A percentile compares a stretch with the other conserved stretches of the same genome.
Conservation (phyloP, 495 filamentous ascomycete genomes). For the Cercophora scortea region DNA sequence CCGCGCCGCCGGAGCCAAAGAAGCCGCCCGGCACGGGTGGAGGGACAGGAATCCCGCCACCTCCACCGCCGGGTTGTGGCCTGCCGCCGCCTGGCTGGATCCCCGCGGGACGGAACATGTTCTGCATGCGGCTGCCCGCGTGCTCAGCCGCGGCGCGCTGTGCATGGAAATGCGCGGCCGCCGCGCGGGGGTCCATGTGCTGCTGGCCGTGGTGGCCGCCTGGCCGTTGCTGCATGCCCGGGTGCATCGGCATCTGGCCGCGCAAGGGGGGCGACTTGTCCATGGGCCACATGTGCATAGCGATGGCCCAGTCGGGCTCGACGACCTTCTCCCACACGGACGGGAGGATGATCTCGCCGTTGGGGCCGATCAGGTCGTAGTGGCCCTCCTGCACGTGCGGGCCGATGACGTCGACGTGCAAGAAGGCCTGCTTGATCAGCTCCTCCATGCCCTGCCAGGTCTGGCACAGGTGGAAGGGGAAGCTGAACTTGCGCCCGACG, state of each 20-base stretch:
- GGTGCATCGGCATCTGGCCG: slow-evolving; percentile 6
- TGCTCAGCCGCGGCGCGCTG: no score
- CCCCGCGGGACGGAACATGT: slow-evolving; percentile 9
- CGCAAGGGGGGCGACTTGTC: slow-evolving; percentile 26
- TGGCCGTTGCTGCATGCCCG: slow-evolving; percentile 3
- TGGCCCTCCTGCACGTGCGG: slow-evolving; percentile 77
- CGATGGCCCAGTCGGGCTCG: slow-evolving; percentile 81
- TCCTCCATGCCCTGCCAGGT: slow-evolving; percentile 84
- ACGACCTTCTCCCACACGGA: slow-evolving; percentile 81
- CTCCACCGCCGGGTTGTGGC: background rate
- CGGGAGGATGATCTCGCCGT: slow-evolving; percentile 82
- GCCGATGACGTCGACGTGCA: slow-evolving; percentile 75
- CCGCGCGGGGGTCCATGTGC: background rate
- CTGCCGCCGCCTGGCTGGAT: slow-evolving; percentile 7
- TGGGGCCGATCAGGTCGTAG: slow-evolving; percentile 76
- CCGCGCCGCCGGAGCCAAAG: no score
- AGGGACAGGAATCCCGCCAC: slow-evolving; percentile 3
- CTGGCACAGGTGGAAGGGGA: slow-evolving; percentile 71
- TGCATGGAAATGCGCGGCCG: background rate
- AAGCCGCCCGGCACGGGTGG: slow-evolving; percentile 6
- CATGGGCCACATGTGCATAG: slow-evolving; percentile 98
- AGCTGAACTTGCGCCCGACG: slow-evolving; percentile 77
- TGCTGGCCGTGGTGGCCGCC: background rate
- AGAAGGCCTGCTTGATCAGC: slow-evolving; percentile 79
- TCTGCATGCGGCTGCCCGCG: background rate